Evolutionary conservation across 805 yeast species (phyloP), one percentile per base, ranked within the genome.

Genomic region (Hanseniaspora guilliermondii): DNA sequence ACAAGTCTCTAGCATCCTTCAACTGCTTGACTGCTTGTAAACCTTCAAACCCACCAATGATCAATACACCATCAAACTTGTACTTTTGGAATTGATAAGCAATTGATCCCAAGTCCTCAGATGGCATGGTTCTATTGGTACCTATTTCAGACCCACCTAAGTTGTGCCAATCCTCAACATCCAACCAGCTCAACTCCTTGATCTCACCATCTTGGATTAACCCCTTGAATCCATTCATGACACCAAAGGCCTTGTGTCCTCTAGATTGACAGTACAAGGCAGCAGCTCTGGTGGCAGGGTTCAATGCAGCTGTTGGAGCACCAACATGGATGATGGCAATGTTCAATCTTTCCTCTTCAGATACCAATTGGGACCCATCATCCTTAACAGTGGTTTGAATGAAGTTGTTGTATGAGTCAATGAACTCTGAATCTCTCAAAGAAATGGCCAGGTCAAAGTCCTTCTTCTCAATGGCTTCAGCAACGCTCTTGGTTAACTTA

Each of bases 21-120:
- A 93, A 76, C 72, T 88, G 85, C 62, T 85, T 80, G 61, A 93
- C 76, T 0, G 97, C 80, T 11, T 76, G 76, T 75, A 82, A 93
- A n/a, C 96, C 97, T 74, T 93, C 98, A 65, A 89, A 93, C 0
- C 98, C 98, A 61, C 99, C 99, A 58, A 93, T 82, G 56, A 93
- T 76, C 58, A 93, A 77, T 59, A 91, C 76, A 40, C 97, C 98
- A 65, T 93, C 93, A 65, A 93, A 80, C 55, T 77, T 72, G 68
- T 82, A 83, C 70, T 87, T 87, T 68, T 91, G 95, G 76, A 93
- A 83, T 68, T 89, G 86, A 71, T 80, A 91, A 2, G 98, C 96
- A 61, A 89, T 82, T 66, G 87, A 78, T 52, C 98, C 98, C 61
- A 87, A 69, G 68, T 91, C 97, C 53, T 79, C 82, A 33, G 76